A percentile compares a stretch with the other conserved stretches of the same genome.
These are phyloP conservation scores for Xylaria multiplex DNA, from an alignment of 2,329 filamentous ascomycete genomes.

Conservation along the genomic window DNA sequence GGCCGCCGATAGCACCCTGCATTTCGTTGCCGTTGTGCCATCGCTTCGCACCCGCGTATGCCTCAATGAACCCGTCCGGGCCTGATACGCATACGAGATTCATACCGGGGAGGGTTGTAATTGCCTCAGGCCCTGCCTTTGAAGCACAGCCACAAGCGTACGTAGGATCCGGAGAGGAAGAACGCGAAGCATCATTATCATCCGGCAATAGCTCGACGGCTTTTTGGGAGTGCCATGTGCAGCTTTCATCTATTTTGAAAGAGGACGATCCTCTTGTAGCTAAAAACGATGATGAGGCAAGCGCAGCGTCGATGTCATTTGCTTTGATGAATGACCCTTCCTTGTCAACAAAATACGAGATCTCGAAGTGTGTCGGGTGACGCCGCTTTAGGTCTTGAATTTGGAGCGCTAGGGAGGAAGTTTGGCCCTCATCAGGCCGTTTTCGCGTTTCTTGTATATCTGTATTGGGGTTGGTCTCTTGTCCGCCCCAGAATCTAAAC, in stretches of 20 bases:
- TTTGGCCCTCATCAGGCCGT: conserved; percentile 5
- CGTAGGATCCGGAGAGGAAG: conserved; percentile 17
- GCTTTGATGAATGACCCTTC: conserved; percentile 74
- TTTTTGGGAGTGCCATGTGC: conserved; percentile 46
- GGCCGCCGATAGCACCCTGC: conserved; percentile 78
- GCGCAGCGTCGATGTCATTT: conserved; percentile 56
- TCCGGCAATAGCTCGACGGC: conserved; percentile 42
- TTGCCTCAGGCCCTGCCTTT: conserved; percentile 3
- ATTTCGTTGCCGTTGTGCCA: conserved; percentile 78
- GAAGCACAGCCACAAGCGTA: conserved; percentile 46
- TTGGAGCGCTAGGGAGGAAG: conserved; percentile 54
- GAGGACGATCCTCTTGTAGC: neutral
- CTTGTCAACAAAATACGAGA: conserved; percentile 85
- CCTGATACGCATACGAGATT: conserved; percentile 87
- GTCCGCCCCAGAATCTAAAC: conserved; percentile 38
- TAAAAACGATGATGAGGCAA: conserved; percentile 47
- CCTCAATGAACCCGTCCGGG: conserved; percentile 86
- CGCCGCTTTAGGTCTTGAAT: conserved; percentile 69
- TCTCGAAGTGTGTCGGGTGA: conserved; percentile 65
- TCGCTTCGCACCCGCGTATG: conserved; percentile 81
- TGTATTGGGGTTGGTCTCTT: conserved; percentile 39
- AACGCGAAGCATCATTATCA: conserved; percentile 43
- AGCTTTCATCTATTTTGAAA: conserved; percentile 20
- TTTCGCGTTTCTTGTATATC: conserved; percentile 6
- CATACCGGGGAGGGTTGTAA: conserved; percentile 54